phyloP scores from a whole-genome alignment of 2,329 filamentous ascomycete species.

The Chrysoporthe puriensis region DNA sequence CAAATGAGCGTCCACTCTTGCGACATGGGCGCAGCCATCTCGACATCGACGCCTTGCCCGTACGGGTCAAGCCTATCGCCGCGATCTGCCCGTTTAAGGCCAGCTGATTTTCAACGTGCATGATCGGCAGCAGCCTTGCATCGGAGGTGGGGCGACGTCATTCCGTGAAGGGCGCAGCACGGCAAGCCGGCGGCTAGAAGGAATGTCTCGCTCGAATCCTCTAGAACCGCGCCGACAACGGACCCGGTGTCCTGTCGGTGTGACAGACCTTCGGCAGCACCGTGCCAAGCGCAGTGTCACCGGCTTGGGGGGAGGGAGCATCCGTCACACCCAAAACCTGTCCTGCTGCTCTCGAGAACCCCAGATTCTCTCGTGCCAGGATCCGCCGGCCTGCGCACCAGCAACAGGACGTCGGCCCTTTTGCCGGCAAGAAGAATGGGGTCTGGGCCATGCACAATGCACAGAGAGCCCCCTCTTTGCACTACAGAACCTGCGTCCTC shows the following conservation, averaged over 20 bases:
- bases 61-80: conserved; percentile 3
- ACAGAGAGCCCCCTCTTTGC: background rate
- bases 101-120: conserved; percentile 2
- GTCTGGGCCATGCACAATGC: background rate
- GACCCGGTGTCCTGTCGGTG: background rate
- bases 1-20: conserved; percentile 13
- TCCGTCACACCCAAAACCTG: background rate
- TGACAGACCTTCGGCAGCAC: background rate
- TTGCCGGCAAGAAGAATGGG: background rate
- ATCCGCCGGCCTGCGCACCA: background rate
- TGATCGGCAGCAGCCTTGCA: conserved; percentile 13
- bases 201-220: background rate
- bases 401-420: background rate
- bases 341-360: too few species aligned
- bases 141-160: conserved; percentile 8
- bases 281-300: background rate
- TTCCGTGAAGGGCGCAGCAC: conserved; percentile 4
- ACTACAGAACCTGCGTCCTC: background rate
- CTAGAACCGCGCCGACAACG: background rate
- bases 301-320: background rate
- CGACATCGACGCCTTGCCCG: conserved; percentile 22
- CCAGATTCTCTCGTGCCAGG: too few species aligned
- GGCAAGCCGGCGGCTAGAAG: background rate
- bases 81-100: background rate
- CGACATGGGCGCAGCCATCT: conserved; percentile 22